Percentiles rank a stretch among this genome's conserved stretches.
phyloP scores from a whole-genome alignment of 495 filamentous ascomycete genomes.

The Rusavskia elegans region DNA sequence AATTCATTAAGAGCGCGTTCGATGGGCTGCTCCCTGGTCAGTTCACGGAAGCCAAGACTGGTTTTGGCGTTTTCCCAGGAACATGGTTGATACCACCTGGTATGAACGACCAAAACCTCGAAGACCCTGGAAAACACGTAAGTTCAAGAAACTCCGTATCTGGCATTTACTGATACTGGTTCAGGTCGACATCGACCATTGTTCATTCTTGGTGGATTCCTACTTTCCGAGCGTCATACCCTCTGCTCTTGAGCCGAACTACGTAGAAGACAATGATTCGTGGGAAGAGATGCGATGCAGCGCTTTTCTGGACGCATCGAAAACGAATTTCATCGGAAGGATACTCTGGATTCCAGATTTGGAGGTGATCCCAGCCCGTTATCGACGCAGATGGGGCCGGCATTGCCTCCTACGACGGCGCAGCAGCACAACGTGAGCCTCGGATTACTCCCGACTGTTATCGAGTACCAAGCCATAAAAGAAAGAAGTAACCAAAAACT shows the following conservation, averaged over 20 bases:
- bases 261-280: constrained; percentile 44
- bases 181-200: constrained; percentile 52
- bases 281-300: constrained; percentile 67
- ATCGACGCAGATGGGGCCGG: constrained; percentile 58
- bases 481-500: background rate
- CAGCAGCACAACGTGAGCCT: background rate
- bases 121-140: constrained; percentile 80
- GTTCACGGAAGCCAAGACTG: constrained; percentile 55
- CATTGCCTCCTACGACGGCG: constrained; percentile 62
- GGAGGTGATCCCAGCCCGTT: constrained; percentile 49
- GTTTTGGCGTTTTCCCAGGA: constrained; percentile 48
- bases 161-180: constrained; percentile 7
- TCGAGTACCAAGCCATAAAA: background rate
- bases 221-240: constrained; percentile 44
- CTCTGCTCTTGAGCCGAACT: constrained; percentile 55
- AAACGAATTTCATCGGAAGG: constrained; percentile 58
- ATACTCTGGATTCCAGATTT: constrained; percentile 72
- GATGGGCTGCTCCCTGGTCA: constrained; percentile 79
- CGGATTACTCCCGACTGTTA: background rate
- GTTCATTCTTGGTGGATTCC: constrained; percentile 78
- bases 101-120: constrained; percentile 85
- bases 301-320: constrained; percentile 63
- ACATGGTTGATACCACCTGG: constrained; percentile 68
- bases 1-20: constrained; percentile 84
- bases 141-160: constrained; percentile 14